Percentiles rank a stretch among this genome's conserved stretches.
Evolutionary conservation across 2,329 filamentous ascomycete species (phyloP).

Genomic region (Trichoderma harzianum): DNA sequence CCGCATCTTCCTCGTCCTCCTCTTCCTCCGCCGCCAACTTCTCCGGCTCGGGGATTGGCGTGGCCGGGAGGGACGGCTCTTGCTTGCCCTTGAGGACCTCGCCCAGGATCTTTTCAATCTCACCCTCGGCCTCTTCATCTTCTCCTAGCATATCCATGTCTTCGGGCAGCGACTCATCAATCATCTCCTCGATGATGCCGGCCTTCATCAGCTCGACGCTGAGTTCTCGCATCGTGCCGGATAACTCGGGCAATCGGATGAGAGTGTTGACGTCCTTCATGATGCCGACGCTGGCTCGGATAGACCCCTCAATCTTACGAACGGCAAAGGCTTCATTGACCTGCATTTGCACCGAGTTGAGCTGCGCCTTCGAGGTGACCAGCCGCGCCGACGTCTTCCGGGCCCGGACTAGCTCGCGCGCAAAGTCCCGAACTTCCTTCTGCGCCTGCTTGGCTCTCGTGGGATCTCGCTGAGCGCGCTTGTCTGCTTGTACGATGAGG

Average conservation of each 20-base stretch:
- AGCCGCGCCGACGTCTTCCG: slow-evolving; percentile 73
- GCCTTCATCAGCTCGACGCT: slow-evolving; percentile 87
- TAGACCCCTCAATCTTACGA: slow-evolving; percentile 91
- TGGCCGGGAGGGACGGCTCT: slow-evolving; percentile 54
- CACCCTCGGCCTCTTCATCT: slow-evolving; percentile 70
- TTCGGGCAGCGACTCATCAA: slow-evolving; percentile 78
- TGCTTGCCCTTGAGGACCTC: slow-evolving; percentile 84
- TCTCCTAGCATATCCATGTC: slow-evolving; percentile 69
- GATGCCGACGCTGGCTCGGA: slow-evolving; percentile 80
- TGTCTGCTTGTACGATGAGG: slow-evolving; percentile 78
- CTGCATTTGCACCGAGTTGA: slow-evolving; percentile 93
- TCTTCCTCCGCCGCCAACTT: slow-evolving; percentile 49
- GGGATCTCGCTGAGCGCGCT: slow-evolving; percentile 76
- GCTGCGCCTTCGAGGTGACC: slow-evolving; percentile 83
- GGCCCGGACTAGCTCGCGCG: slow-evolving; percentile 78
- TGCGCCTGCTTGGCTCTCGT: slow-evolving; percentile 74
- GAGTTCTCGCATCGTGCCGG: slow-evolving; percentile 83
- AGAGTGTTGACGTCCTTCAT: slow-evolving; percentile 96
- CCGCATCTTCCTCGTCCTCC: slow-evolving; percentile 68
- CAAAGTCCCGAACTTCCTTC: slow-evolving; percentile 82
- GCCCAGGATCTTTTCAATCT: slow-evolving; percentile 89
- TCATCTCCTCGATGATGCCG: slow-evolving; percentile 97
- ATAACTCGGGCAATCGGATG: slow-evolving; percentile 79
- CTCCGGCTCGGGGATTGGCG: slow-evolving; percentile 54
- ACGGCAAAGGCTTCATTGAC: slow-evolving; percentile 95